A percentile compares a stretch with the other conserved stretches of the same genome.
Conservation (phyloP, 176 grass and related monocot genomes). For the barley (Hordeum vulgare) region DNA sequence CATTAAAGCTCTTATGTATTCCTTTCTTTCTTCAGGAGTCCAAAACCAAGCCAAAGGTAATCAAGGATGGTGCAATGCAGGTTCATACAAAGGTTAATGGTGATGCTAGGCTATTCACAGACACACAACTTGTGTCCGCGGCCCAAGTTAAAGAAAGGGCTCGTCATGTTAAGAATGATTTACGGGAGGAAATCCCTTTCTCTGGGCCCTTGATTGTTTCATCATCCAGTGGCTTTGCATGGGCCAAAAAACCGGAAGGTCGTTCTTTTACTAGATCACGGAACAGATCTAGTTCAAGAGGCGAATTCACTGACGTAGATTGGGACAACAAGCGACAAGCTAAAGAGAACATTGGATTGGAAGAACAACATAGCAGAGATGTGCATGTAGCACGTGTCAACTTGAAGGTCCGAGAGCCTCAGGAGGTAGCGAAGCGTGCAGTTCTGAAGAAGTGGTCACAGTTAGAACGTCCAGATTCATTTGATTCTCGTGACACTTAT, state of each 20-base stretch:
- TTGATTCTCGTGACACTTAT: constrained; percentile 51
- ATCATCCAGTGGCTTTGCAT: constrained; percentile 70
- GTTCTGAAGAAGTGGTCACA: constrained; percentile 85
- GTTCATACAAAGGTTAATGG: constrained; percentile 41
- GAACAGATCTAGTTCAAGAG: constrained; percentile 50
- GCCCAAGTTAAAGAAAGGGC: constrained; percentile 31
- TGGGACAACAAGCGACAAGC: constrained; percentile 19
- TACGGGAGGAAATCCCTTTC: constrained; percentile 48
- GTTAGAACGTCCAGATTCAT: constrained; percentile 74
- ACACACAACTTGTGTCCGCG: constrained; percentile 42
- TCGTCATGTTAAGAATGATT: constrained; percentile 43
- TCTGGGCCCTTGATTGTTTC: constrained; percentile 75
- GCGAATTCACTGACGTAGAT: constrained; percentile 25
- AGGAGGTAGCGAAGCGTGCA: constrained; percentile 36
- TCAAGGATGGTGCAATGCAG: constrained; percentile 23
- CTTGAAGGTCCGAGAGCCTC: constrained; percentile 28
- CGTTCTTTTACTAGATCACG: constrained; percentile 32
- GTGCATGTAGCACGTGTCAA: not conserved
- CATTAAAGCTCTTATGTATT: constrained; percentile 7
- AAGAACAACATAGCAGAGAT: constrained; percentile 36
- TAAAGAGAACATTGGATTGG: constrained; percentile 34
- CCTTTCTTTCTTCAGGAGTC: constrained; percentile 44
- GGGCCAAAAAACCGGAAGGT: constrained; percentile 71
- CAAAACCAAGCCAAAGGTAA: constrained; percentile 38
- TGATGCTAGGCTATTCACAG: constrained; percentile 40